Evolutionary conservation across 108 stramenopile species (phyloP), one percentile per base, ranked within the genome.

Genomic region (Nannochloropsis granulata): DNA sequence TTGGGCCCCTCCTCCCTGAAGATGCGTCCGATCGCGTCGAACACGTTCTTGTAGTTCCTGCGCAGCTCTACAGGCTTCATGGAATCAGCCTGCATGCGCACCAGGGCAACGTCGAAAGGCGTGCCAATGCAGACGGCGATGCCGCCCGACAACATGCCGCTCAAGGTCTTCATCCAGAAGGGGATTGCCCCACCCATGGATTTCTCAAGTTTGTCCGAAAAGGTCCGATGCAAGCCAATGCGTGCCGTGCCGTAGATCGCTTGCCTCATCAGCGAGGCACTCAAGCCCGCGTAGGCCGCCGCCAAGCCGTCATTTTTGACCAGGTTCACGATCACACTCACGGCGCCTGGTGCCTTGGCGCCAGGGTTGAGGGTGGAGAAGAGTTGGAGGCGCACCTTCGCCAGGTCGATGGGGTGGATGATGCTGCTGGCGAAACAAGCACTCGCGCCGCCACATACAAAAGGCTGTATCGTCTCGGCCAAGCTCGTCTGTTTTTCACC

Each of bases 201-300:
- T 71, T 44, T 44, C 84, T 88, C 25, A 16, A 14, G 91, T 87
- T 92, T 93, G 85, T 96, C 94, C 25, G 93, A 93, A 86, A 99
- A 95, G 85, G 94, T 93, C 23, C 97, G 92, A 88, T 99, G 97
- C 87, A 99, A 89, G 44, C 98, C 98, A 85, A 99, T 97, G 78
- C 98, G 95, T 8, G 98, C 98, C 9, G 98, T 99, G 24, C 98
- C 98, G 88, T 99, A 99, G 26, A 97, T 95, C 82, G 97, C 88
- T 87, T 99, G 98, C 71, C 98, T 93, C 82, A 96, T 97, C 83
- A 99, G 92, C 79, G 97, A 93, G 34, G 98, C 98, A 81, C 96
- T 95, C 44, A 99, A 93, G 24, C 98, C 96, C 79, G 94, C 94
- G 89, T 98, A 98, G 25, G 96, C 83, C 24, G 85, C 83, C 16